A percentile compares a stretch with the other conserved stretches of the same genome.
Conservation (phyloP, 805 yeast genomes). For the Barnettozyma sucrosica region DNA sequence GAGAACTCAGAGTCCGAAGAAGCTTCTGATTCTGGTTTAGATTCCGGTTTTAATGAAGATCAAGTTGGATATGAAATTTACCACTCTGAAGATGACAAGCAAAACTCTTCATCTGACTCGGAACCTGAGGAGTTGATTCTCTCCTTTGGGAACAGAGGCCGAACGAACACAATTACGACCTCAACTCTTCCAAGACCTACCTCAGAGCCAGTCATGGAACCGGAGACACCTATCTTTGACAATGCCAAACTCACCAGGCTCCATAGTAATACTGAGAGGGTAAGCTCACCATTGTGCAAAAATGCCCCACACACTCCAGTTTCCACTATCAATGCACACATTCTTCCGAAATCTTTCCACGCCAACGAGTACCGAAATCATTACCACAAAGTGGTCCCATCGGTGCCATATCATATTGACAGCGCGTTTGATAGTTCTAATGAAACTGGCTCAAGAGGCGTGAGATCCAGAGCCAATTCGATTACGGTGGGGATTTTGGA, state of each 20-base stretch:
- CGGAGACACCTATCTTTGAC: background rate
- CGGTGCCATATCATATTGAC: slow-evolving; percentile 1
- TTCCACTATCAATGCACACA: slow-evolving; percentile 27
- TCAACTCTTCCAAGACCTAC: slow-evolving; percentile 3
- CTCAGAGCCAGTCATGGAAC: background rate
- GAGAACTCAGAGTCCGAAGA: slow-evolving; percentile 16
- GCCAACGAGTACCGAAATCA: slow-evolving; percentile 31
- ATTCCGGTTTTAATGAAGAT: background rate
- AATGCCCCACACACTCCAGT: slow-evolving; percentile 31
- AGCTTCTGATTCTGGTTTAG: slow-evolving; percentile 3
- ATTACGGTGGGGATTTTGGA: slow-evolving; percentile 21
- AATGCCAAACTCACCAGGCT: slow-evolving; percentile 2
- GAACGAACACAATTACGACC: slow-evolving; percentile 19
- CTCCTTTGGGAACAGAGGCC: slow-evolving; percentile 14
- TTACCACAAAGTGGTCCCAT: slow-evolving; percentile 35
- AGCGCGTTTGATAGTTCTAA: background rate
- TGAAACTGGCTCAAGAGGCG: background rate
- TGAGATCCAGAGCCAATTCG: slow-evolving; percentile 21
- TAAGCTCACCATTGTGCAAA: slow-evolving; percentile 30
- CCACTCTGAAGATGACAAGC: slow-evolving; percentile 4
- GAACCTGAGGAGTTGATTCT: slow-evolving; percentile 7
- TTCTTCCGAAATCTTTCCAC: slow-evolving; percentile 10
- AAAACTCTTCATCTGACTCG: background rate
- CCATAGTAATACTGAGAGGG: slow-evolving; percentile 12
- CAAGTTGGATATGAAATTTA: slow-evolving; percentile 33